Evolutionary conservation across 2,329 filamentous ascomycete species (phyloP).

Genomic region (Aureobasidium lini): DNA sequence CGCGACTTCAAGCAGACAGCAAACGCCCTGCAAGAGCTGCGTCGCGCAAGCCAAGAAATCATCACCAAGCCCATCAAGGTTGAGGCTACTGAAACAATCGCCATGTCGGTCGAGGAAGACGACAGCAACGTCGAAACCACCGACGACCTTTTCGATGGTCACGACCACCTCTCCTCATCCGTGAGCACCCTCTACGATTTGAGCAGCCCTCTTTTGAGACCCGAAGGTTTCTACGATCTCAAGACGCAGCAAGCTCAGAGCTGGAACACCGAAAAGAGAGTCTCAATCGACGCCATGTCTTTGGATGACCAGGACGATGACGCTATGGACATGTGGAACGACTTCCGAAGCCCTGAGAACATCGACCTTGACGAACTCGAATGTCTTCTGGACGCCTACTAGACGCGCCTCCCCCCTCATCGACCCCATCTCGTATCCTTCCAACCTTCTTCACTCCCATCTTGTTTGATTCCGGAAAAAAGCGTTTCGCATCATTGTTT

Average conservation of each 20-base stretch:
- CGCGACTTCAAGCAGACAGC: constrained; percentile 96
- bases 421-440: not conserved
- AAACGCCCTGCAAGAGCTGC: constrained; percentile 61
- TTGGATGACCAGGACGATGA: constrained; percentile 21
- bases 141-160: constrained; percentile 41
- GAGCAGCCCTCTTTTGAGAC: constrained; percentile 42
- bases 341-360: constrained; percentile 66
- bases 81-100: constrained; percentile 26
- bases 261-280: constrained; percentile 11
- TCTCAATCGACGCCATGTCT: constrained; percentile 16
- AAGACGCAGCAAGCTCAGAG: not conserved
- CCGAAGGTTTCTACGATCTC: constrained; percentile 19
- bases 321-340: constrained; percentile 24
- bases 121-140: constrained; percentile 43
- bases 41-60: constrained; percentile 33
- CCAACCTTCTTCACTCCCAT: not conserved
- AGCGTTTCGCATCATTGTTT: constrained; percentile 3
- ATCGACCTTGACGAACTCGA: constrained; percentile 93
- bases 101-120: constrained; percentile 37
- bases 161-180: constrained; percentile 43
- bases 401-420: not conserved
- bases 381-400: constrained; percentile 61
- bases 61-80: constrained; percentile 23
- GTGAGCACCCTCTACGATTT: constrained; percentile 30
- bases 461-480: constrained; percentile 7